phyloP scores from a whole-genome alignment of 257 asterid genomes.

The Lycium barbarum region DNA sequence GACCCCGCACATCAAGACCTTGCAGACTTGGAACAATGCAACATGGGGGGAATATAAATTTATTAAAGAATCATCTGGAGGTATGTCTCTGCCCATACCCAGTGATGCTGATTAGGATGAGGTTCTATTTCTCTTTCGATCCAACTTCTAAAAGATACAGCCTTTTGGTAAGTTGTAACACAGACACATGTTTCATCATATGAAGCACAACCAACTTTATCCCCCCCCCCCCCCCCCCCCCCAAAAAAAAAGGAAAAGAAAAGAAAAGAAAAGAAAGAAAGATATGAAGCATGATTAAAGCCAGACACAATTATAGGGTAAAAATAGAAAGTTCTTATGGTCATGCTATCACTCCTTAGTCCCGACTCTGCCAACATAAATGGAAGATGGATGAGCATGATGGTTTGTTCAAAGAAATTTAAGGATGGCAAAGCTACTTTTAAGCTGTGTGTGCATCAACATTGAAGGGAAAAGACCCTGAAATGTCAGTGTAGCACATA shows the following conservation, averaged over 20 bases:
- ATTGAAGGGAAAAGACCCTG: not conserved
- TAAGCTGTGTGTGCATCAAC: not conserved
- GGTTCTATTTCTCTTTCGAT: constrained; percentile 35
- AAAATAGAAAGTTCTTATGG: not conserved
- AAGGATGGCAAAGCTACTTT: not conserved
- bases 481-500: not conserved
- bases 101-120: constrained; percentile 52
- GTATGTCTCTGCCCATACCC: constrained; percentile 68
- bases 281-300: constrained; percentile 4
- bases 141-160: constrained; percentile 39
- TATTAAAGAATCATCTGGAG: constrained; percentile 40
- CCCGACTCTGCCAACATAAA: not conserved
- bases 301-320: not conserved
- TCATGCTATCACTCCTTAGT: not conserved
- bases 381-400: not conserved
- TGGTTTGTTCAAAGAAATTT: not conserved
- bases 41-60: constrained; percentile 37
- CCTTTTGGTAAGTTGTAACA: constrained; percentile 34
- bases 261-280: not conserved
- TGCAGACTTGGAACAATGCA: constrained; percentile 46
- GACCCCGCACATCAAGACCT: constrained; percentile 34
- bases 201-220: constrained; percentile 46
- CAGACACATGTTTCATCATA: constrained; percentile 34
- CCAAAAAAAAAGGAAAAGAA: not conserved
- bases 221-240: no score